Percentiles rank a stretch among this genome's conserved stretches.
Evolutionary conservation across 106 monocot genomes (phyloP).

Genomic region (Allium cepa): DNA sequence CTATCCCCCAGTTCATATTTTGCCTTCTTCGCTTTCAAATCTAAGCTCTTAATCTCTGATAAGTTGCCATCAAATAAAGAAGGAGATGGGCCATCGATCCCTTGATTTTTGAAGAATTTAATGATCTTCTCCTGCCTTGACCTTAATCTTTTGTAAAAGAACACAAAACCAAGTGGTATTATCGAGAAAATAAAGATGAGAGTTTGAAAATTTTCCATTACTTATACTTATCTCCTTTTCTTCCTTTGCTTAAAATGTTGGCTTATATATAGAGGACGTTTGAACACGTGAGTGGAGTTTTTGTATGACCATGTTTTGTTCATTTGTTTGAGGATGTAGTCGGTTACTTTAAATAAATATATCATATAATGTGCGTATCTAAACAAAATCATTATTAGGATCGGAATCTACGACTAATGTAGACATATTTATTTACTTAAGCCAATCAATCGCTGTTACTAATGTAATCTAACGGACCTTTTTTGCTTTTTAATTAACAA

Average conservation of each 20-base stretch:
- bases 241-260: not conserved
- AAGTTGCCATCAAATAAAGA: constrained; percentile 41
- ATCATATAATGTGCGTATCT: no score
- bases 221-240: not conserved
- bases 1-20: no score
- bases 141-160: constrained; percentile 16
- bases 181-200: not conserved
- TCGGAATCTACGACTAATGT: no score
- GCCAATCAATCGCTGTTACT: no score
- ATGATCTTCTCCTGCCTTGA: constrained; percentile 24
- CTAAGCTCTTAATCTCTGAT: constrained; percentile 27
- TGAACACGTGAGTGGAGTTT: constrained; percentile 1
- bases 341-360: no score
- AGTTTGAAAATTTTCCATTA: not conserved
- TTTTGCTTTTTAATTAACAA: no score
- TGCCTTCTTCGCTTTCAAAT: constrained; percentile 4
- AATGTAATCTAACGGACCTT: no score
- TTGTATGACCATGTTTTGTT: not conserved
- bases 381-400: no score
- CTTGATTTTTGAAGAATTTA: constrained; percentile 41
- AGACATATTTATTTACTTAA: no score
- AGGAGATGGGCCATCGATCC: constrained; percentile 52
- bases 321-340: no score
- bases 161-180: not conserved
- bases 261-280: not conserved